A percentile compares a stretch with the other conserved stretches of the same genome.
Conservation (phyloP, 257 asterid genomes). For the Nicotiana paniculata region DNA sequence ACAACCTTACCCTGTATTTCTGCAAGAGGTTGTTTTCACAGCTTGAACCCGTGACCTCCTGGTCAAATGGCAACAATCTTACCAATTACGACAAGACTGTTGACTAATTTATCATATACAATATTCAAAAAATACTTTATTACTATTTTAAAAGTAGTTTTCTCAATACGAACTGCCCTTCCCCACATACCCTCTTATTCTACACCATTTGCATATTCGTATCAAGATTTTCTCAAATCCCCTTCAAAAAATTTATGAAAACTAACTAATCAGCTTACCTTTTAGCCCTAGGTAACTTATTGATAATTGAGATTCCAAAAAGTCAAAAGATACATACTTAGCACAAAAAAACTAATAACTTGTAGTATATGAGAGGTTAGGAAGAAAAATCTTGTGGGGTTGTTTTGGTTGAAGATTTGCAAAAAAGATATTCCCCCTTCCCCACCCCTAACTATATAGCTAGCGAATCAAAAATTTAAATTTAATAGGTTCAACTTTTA, state of each 20-base stretch:
- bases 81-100: no score
- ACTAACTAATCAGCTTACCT: not conserved
- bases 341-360: not conserved
- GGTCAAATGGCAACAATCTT: no score
- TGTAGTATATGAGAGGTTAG: not conserved
- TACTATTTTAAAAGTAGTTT: not conserved
- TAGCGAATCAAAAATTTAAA: no score
- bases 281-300: not conserved
- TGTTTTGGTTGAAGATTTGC: not conserved
- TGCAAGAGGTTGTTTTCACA: no score
- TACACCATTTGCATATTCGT: not conserved
- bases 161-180: not conserved
- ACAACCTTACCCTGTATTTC: no score
- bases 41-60: no score
- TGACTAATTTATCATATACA: not conserved
- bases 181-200: not conserved
- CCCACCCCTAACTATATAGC: not conserved
- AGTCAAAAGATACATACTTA: not conserved
- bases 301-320: constrained; percentile 3
- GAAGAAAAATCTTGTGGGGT: not conserved
- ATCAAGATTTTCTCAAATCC: not conserved
- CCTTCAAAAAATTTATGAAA: not conserved
- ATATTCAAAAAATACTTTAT: no score
- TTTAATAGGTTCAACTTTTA: no score
- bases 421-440: not conserved